Percentiles rank a stretch among this genome's conserved stretches.
Evolutionary conservation across 805 yeast genomes (phyloP).

Genomic region (Sungouiozyma intestinalis): DNA sequence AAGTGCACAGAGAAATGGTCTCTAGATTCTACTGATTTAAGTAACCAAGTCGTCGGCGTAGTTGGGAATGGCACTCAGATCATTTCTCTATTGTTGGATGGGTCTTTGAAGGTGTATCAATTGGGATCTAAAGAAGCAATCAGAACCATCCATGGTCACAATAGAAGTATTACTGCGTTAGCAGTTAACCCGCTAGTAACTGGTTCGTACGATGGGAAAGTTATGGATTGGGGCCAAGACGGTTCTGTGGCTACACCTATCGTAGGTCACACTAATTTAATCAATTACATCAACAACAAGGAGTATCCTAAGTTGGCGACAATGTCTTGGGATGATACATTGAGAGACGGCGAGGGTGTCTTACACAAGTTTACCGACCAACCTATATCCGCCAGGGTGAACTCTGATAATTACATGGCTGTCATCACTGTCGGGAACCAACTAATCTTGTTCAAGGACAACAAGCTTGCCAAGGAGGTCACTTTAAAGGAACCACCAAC

Average conservation of each 20-base stretch:
- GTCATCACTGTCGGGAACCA: conserved; percentile 38
- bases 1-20: conserved; percentile 41
- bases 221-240: conserved; percentile 47
- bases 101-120: conserved; percentile 55
- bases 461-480: conserved; percentile 21
- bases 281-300: conserved; percentile 39
- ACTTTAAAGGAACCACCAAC: conserved; percentile 34
- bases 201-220: conserved; percentile 77
- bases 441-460: conserved; percentile 28
- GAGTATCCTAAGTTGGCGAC: conserved; percentile 33
- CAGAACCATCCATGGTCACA: conserved; percentile 60
- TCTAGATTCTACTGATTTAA: conserved; percentile 32
- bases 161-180: conserved; percentile 64
- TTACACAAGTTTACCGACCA: conserved; percentile 32
- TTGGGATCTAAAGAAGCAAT: conserved; percentile 28
- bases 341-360: conserved; percentile 31
- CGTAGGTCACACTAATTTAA: conserved; percentile 51
- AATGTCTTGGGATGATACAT: conserved; percentile 85
- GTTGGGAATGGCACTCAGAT: conserved; percentile 40
- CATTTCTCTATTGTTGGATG: conserved; percentile 59
- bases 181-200: conserved; percentile 32
- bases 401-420: conserved; percentile 25
- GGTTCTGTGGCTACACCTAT: conserved; percentile 29
- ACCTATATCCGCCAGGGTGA: conserved; percentile 38
- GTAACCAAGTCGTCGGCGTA: conserved; percentile 72